Evolutionary conservation across 2,329 filamentous ascomycete species (phyloP).

Genomic region (Trichoderma harzianum): DNA sequence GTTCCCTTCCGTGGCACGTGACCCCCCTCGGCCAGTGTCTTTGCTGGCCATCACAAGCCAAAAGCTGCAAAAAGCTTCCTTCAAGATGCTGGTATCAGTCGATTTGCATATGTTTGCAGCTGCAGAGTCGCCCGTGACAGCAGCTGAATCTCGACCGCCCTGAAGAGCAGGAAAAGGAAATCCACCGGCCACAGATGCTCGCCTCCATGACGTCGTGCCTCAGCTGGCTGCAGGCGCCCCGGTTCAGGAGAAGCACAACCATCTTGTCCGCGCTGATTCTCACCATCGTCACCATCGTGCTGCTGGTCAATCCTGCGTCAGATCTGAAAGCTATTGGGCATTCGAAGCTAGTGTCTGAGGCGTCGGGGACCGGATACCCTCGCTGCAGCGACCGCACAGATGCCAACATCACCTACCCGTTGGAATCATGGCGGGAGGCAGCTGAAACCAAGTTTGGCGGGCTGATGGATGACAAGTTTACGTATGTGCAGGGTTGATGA

Average conservation of each 20-base stretch:
- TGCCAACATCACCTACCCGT: neutral
- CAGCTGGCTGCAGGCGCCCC: conserved; percentile 13
- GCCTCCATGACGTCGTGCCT: conserved; percentile 13
- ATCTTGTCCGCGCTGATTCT: conserved; percentile 11
- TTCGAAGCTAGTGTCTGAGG: neutral
- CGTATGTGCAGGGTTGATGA: conserved; percentile 24
- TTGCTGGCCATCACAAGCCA: neutral
- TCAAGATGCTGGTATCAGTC: neutral
- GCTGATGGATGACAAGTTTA: conserved; percentile 31
- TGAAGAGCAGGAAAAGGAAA: neutral
- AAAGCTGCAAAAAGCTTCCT: neutral
- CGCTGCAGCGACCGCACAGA: conserved; percentile 1
- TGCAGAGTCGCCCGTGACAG: neutral
- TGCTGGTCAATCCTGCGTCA: conserved; percentile 4
- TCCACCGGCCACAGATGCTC: neutral
- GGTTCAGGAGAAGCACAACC: conserved; percentile 14
- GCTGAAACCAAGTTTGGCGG: conserved; percentile 26
- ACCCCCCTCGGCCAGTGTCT: neutral
- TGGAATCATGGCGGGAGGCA: conserved; percentile 6
- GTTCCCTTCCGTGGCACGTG: neutral
- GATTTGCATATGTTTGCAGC: neutral
- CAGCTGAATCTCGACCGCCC: neutral
- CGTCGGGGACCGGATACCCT: neutral
- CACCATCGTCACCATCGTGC: conserved; percentile 10
- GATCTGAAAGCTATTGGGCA: neutral